phyloP scores from a whole-genome alignment of 495 filamentous ascomycete species.

The Talaromyces stipitatus region DNA sequence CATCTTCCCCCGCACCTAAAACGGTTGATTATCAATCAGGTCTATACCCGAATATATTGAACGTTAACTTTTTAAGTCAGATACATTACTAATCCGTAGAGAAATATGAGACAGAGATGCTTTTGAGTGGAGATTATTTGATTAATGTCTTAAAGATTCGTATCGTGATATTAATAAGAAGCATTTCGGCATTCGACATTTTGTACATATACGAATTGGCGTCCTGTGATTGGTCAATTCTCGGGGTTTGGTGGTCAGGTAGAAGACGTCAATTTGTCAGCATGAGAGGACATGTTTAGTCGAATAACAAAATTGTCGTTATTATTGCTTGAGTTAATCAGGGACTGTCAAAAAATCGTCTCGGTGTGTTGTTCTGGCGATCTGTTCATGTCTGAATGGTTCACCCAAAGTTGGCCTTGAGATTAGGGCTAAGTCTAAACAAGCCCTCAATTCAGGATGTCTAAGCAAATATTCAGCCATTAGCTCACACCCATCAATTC shows the following conservation, averaged over 20 bases:
- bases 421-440: too few relatives aligned
- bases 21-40: not conserved
- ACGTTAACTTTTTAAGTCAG: too few relatives aligned
- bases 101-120: too few relatives aligned
- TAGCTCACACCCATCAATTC: not conserved
- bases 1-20: constrained; percentile 1
- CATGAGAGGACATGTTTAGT: not conserved
- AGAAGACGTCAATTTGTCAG: not conserved
- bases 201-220: not conserved
- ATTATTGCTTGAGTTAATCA: too few relatives aligned
- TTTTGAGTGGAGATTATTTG: not conserved
- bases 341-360: too few relatives aligned
- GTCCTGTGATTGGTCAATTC: not conserved
- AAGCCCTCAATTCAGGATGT: too few relatives aligned
- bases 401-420: too few relatives aligned
- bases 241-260: not conserved
- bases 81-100: not conserved
- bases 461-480: not conserved
- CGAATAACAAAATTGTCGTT: too few relatives aligned
- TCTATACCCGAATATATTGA: not conserved
- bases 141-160: not conserved
- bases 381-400: too few relatives aligned
- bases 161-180: not conserved
- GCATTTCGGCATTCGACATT: not conserved
- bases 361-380: too few relatives aligned